A percentile compares a stretch with the other conserved stretches of the same genome.
Conservation (phyloP, 176 grass and related monocot species). For the Oryza brachyantha region DNA sequence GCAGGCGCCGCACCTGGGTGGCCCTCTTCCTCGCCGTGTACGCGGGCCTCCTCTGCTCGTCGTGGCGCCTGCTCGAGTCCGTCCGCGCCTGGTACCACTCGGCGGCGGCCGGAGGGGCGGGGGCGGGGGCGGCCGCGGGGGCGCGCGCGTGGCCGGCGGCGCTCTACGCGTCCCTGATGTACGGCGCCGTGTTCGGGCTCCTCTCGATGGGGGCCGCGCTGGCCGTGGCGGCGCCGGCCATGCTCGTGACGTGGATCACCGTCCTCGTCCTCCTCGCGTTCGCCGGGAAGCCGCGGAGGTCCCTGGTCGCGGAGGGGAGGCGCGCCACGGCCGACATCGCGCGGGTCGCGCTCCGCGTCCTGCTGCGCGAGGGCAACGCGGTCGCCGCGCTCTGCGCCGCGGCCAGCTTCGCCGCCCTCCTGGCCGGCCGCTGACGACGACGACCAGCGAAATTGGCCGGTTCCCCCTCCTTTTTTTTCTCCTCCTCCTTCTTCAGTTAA, state of each 20-base stretch:
- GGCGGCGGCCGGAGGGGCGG: background rate
- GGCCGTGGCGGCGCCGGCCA: constrained; percentile 73
- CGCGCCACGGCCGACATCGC: constrained; percentile 70
- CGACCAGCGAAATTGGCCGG: background rate
- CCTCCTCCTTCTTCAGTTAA: background rate
- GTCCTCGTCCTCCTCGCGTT: constrained; percentile 88
- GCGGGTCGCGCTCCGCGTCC: constrained; percentile 47
- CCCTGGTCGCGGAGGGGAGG: constrained; percentile 58
- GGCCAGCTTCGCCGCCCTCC: constrained; percentile 48
- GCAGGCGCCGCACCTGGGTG: constrained; percentile 74
- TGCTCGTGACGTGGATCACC: constrained; percentile 80
- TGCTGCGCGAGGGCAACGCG: constrained; percentile 59
- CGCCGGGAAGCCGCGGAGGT: constrained; percentile 43
- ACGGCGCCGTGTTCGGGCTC: constrained; percentile 81
- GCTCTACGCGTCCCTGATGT: constrained; percentile 80
- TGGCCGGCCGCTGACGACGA: background rate
- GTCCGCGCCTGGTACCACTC: constrained; percentile 83
- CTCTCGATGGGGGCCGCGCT: constrained; percentile 79
- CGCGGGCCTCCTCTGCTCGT: constrained; percentile 62
- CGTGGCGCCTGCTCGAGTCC: constrained; percentile 59
- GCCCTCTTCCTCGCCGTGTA: constrained; percentile 73
- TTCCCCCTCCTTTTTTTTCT: background rate
- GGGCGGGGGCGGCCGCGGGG: background rate
- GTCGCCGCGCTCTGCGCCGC: constrained; percentile 56
- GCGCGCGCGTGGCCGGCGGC: constrained; percentile 49